These are phyloP conservation scores for Saitozyma sp. DNA, from an alignment of 768 basidiomycete genomes.

Conservation along the genomic window DNA sequence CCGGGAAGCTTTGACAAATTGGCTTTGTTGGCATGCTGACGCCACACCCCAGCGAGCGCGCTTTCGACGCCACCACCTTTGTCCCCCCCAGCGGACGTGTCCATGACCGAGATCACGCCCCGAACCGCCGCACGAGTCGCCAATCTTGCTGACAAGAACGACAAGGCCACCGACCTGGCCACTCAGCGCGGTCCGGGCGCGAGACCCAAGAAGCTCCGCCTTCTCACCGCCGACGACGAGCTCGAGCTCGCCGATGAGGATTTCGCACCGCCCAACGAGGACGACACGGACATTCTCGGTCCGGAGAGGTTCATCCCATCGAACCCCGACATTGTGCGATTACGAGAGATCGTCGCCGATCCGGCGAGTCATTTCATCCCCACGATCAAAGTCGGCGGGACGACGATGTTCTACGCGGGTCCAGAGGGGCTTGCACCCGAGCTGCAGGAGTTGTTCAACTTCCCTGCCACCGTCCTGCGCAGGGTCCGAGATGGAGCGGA, in stretches of 20 bases:
- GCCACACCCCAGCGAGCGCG: constrained; percentile 63
- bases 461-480: constrained; percentile 66
- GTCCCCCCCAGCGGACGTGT: constrained; percentile 34
- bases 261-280: constrained; percentile 60
- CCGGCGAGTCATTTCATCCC: constrained; percentile 84
- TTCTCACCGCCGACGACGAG: constrained; percentile 68
- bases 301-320: constrained; percentile 78
- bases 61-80: constrained; percentile 72
- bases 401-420: constrained; percentile 69
- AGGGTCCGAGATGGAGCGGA: constrained; percentile 60
- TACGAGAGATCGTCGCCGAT: constrained; percentile 80
- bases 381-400: constrained; percentile 68
- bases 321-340: constrained; percentile 78
- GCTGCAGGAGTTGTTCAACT: constrained; percentile 78
- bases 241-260: constrained; percentile 70
- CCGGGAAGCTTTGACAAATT: background rate
- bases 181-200: constrained; percentile 52
- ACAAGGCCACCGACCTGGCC: constrained; percentile 40
- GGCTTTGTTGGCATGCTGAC: background rate
- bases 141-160: constrained; percentile 51
- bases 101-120: constrained; percentile 52
- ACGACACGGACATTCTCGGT: constrained; percentile 63
- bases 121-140: constrained; percentile 56
- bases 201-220: constrained; percentile 63
- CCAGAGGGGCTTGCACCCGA: constrained; percentile 72